Percentiles rank a stretch among this genome's conserved stretches.
phyloP scores from a whole-genome alignment of 805 yeast genomes.

The Candida pseudofarinosa region DNA sequence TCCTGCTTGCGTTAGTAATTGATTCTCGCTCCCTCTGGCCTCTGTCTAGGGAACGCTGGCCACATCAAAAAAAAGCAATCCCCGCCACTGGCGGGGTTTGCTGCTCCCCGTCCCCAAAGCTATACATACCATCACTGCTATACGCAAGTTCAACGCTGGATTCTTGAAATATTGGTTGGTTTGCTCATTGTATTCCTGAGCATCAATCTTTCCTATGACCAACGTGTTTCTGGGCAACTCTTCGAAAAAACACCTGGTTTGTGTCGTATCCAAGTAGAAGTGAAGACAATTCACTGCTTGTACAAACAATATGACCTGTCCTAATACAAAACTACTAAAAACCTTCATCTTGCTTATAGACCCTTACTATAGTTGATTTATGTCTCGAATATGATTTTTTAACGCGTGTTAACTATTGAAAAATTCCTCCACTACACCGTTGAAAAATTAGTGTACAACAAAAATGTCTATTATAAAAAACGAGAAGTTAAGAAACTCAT shows the following conservation, averaged over 20 bases:
- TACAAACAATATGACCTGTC: background rate
- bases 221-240: constrained; percentile 75
- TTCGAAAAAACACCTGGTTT: constrained; percentile 78
- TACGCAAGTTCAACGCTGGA: constrained; percentile 54
- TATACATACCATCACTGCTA: constrained; percentile 58
- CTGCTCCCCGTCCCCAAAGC: too few relatives aligned
- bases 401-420: constrained; percentile 9
- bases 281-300: constrained; percentile 33
- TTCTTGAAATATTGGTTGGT: constrained; percentile 48
- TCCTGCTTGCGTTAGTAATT: constrained; percentile 17
- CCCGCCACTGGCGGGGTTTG: too few relatives aligned
- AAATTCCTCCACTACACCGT: too few relatives aligned
- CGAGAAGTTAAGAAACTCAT: background rate
- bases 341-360: background rate
- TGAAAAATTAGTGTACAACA: background rate
- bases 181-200: constrained; percentile 53
- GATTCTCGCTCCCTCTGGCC: too few relatives aligned
- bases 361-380: background rate
- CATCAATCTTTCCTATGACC: constrained; percentile 71
- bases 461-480: background rate
- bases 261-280: constrained; percentile 73
- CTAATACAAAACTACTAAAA: background rate
- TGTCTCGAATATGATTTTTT: background rate
- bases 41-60: too few relatives aligned
- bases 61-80: too few relatives aligned